A percentile compares a stretch with the other conserved stretches of the same genome.
Conservation (phyloP, 1,284 basidiomycete species). For the Termitomyces sp. region DNA sequence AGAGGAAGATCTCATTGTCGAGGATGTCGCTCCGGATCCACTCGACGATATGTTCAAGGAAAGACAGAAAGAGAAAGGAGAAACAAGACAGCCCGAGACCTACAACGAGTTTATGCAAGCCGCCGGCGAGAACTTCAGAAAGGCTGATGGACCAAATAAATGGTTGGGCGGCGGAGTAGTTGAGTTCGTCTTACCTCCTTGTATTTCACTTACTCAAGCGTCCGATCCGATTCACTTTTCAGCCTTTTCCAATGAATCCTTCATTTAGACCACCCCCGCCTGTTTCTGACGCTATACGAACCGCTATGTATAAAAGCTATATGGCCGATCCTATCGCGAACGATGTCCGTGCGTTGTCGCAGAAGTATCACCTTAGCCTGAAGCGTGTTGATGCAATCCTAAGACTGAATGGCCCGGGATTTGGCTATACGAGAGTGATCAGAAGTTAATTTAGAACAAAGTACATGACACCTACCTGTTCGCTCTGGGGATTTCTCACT, state of each 20-base stretch:
- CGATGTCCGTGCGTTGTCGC: slow-evolving; percentile 56
- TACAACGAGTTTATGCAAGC: slow-evolving; percentile 35
- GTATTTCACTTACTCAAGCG: slow-evolving; percentile 7
- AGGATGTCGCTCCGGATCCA: slow-evolving; percentile 6
- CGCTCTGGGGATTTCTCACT: slow-evolving; percentile 88
- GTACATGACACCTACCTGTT: slow-evolving; percentile 55
- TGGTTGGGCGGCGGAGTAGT: slow-evolving; percentile 58
- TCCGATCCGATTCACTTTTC: slow-evolving; percentile 10
- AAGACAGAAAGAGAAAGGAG: slow-evolving; percentile 16
- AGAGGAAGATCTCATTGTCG: slow-evolving; percentile 18
- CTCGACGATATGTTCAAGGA: slow-evolving; percentile 6
- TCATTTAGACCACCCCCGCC: slow-evolving; percentile 76
- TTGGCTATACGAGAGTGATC: slow-evolving; percentile 41
- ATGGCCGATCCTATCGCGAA: slow-evolving; percentile 53
- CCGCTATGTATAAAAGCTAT: slow-evolving; percentile 51
- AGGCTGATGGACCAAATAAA: slow-evolving; percentile 41
- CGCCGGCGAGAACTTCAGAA: slow-evolving; percentile 33
- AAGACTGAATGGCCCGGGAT: slow-evolving; percentile 77
- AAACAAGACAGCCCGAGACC: slow-evolving; percentile 18
- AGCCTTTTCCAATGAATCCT: slow-evolving; percentile 81
- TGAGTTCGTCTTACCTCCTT: slow-evolving; percentile 33
- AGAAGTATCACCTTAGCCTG: slow-evolving; percentile 58
- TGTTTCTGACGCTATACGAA: slow-evolving; percentile 56
- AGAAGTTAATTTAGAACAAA: slow-evolving; percentile 1
- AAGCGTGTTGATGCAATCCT: slow-evolving; percentile 78